phyloP scores from a whole-genome alignment of 805 yeast species.

The Candida insectorum region DNA sequence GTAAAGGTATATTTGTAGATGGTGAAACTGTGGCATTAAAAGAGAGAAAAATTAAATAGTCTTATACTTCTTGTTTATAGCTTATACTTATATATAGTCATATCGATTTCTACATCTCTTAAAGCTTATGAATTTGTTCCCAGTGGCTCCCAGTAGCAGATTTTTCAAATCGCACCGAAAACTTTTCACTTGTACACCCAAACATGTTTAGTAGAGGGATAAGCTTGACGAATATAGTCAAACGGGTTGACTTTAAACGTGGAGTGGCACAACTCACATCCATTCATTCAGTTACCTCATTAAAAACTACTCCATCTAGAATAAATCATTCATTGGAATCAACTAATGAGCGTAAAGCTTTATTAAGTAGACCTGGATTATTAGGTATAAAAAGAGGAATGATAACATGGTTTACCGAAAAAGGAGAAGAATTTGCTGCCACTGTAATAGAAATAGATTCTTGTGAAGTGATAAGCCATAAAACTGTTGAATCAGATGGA shows the following conservation, averaged over 20 bases:
- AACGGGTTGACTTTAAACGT: slow-evolving; percentile 3
- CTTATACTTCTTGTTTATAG: slow-evolving; percentile 12
- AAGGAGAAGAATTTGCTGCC: slow-evolving; percentile 73
- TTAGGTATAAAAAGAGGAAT: slow-evolving; percentile 85
- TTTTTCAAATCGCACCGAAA: slow-evolving; percentile 2
- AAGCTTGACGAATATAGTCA: slow-evolving; percentile 1
- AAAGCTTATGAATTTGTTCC: neutral
- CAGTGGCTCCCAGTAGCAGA: neutral
- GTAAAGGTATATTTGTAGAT: slow-evolving; percentile 93
- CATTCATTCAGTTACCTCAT: slow-evolving; percentile 48
- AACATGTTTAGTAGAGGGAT: slow-evolving; percentile 2
- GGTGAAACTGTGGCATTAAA: slow-evolving; percentile 88
- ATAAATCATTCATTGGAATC: slow-evolving; percentile 65
- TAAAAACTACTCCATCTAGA: slow-evolving; percentile 44
- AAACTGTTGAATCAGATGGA: slow-evolving; percentile 71
- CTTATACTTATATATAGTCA: too few relatives aligned
- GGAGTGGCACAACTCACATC: slow-evolving; percentile 45
- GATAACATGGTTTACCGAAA: slow-evolving; percentile 75
- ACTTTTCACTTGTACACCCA: neutral
- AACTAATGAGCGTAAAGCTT: slow-evolving; percentile 67
- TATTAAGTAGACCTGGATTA: slow-evolving; percentile 78
- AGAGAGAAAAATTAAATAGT: slow-evolving; percentile 80
- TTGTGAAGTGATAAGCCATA: slow-evolving; percentile 77
- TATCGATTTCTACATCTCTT: too few relatives aligned
- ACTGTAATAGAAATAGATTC: slow-evolving; percentile 86